phyloP scores from a whole-genome alignment of 1,139 yeast genomes.

The Nakaseomyces kungkrabaensis region DNA sequence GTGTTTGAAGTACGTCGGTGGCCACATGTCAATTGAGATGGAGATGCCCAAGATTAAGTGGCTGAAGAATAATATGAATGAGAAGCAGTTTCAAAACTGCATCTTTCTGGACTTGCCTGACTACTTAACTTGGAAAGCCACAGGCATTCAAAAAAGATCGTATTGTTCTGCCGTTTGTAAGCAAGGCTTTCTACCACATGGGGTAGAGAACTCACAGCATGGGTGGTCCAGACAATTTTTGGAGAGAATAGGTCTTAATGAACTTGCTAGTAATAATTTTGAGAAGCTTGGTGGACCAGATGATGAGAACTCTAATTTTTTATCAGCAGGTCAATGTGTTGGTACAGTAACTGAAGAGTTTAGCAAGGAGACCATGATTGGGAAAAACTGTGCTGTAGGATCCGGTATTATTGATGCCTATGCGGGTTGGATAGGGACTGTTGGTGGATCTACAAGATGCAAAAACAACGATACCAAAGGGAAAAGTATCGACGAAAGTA shows the following conservation, averaged over 20 bases:
- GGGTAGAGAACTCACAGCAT: constrained; percentile 72
- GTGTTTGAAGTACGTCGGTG: constrained; percentile 86
- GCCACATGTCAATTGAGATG: constrained; percentile 96
- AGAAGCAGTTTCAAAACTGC: constrained; percentile 47
- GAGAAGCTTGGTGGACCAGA: constrained; percentile 69
- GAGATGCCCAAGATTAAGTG: constrained; percentile 95
- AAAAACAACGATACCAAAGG: constrained; percentile 35
- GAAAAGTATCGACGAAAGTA: constrained; percentile 45
- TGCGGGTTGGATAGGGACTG: constrained; percentile 98
- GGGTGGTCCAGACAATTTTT: constrained; percentile 89
- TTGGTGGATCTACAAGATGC: constrained; percentile 64
- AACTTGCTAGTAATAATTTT: constrained; percentile 68
- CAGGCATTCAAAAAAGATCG: constrained; percentile 77
- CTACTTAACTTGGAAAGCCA: constrained; percentile 80
- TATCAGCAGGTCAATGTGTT: constrained; percentile 81
- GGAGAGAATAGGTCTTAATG: constrained; percentile 56
- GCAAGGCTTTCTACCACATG: constrained; percentile 88
- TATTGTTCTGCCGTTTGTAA: constrained; percentile 89
- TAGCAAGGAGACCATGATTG: constrained; percentile 78
- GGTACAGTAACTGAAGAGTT: constrained; percentile 58
- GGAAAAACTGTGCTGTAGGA: constrained; percentile 74
- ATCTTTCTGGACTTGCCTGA: constrained; percentile 91
- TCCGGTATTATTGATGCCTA: constrained; percentile 96
- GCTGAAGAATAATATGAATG: constrained; percentile 80
- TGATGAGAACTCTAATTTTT: constrained; percentile 38